Base-by-base conservation (phyloP, 2,329 filamentous ascomycete species). In the Ophiocordyceps australis region DNA sequence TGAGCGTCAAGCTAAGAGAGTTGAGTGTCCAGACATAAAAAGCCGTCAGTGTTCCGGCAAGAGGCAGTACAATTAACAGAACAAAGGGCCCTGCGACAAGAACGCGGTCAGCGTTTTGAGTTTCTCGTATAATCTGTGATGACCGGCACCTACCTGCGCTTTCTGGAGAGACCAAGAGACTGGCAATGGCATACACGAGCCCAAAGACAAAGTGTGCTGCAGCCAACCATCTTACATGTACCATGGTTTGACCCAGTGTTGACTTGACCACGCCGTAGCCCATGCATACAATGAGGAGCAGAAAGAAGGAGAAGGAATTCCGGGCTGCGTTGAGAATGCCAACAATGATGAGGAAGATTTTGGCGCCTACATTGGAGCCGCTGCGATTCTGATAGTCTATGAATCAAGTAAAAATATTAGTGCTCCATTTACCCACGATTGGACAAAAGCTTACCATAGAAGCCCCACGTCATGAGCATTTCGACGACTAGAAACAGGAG, bases 11-110 rank as follows among this genome's bases (percentile, higher is more conserved):
- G 49, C 86, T 93, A 30, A 98, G 65, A 14, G 85, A 91, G 56
- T 94, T 95, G 35, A 98, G 64, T 1, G 89, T 98, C 89, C 89
- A 98, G 32, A 98, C 80, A 50, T 98, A 98, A 52, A 98, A 98
- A 9, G 80, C 85, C 12, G 89, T 98, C 34, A 98, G 56, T 1
- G 89, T 94, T 24, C 71, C 85, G 4, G 86, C 85, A 14, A 98
- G 65, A 1, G 89, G 89, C 11, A 98, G 65, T 16, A 98, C 83
- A 38, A 98, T 83, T 25, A 98, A 71, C 5, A 98, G 70, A 5
- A 98, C 78, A 25, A 94, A 70, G 1, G 83, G 83, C 0, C 86
- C 86, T 67, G 18, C 5, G 7, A 8, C 16, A 19, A 7, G 17
- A n/a, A n/a, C n/a, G n/a, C n/a, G n/a, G n/a, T n/a, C n/a, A n/a